A percentile compares a stretch with the other conserved stretches of the same genome.
Evolutionary conservation across 1,139 yeast species (phyloP).

Genomic region (Zygosaccharomyces sapae): DNA sequence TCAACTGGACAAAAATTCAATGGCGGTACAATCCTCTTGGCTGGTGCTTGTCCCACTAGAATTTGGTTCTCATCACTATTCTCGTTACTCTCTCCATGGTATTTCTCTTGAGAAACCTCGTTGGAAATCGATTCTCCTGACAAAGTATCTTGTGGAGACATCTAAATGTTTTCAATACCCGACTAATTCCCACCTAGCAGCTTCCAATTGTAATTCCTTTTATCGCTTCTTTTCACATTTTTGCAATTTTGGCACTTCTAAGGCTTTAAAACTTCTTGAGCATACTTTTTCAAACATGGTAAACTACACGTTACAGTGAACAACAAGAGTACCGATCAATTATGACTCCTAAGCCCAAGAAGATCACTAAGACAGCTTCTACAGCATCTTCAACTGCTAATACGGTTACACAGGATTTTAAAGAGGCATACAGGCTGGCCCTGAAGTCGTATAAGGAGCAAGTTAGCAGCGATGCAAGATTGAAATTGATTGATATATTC

Average conservation of each 20-base stretch:
- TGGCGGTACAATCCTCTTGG: slow-evolving; percentile 79
- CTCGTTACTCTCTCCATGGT: slow-evolving; percentile 30
- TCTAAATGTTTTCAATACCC: not conserved
- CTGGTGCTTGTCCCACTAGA: slow-evolving; percentile 43
- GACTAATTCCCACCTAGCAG: not conserved
- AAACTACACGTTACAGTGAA: not conserved
- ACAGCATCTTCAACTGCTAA: slow-evolving; percentile 18
- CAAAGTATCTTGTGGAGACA: not conserved
- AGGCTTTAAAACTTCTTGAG: not conserved
- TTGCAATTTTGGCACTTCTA: not conserved
- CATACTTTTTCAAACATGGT: not conserved
- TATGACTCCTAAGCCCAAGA: slow-evolving; percentile 9
- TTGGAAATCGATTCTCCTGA: not conserved
- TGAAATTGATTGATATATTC: slow-evolving; percentile 72
- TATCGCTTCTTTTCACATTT: not conserved
- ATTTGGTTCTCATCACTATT: slow-evolving; percentile 32
- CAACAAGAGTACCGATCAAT: not conserved
- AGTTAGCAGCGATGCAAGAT: slow-evolving; percentile 36
- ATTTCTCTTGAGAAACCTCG: slow-evolving; percentile 32
- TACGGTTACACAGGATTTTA: slow-evolving; percentile 40
- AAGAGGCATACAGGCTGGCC: slow-evolving; percentile 47
- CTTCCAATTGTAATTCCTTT: not conserved
- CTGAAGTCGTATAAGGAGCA: slow-evolving; percentile 43
- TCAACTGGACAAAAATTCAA: slow-evolving; percentile 94
- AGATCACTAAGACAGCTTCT: slow-evolving; percentile 29